Evolutionary conservation across 176 grass and related monocot species (phyloP).

Genomic region (Bothriochloa decipiens): DNA sequence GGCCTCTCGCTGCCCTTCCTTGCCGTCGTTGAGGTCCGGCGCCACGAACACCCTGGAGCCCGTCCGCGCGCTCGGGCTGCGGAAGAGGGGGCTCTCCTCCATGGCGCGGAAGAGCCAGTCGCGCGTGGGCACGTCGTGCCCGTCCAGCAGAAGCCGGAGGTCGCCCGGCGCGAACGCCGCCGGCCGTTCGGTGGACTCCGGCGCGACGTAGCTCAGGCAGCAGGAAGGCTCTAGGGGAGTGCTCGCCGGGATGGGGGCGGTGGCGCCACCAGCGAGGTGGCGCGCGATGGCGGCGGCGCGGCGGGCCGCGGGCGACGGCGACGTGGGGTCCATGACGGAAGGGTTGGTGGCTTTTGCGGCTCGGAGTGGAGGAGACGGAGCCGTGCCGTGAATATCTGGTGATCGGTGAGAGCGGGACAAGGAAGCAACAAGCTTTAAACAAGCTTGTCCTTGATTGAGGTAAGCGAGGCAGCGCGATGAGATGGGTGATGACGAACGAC

Average conservation of each 20-base stretch:
- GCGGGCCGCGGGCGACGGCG: constrained; percentile 3
- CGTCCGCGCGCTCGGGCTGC: constrained; percentile 38
- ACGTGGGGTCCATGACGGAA: constrained; percentile 31
- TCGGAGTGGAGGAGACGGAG: not conserved
- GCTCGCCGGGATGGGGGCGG: not conserved
- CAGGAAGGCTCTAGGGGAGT: constrained; percentile 21
- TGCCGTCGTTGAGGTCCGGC: constrained; percentile 67
- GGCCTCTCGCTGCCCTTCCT: constrained; percentile 68
- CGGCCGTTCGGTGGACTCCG: constrained; percentile 54
- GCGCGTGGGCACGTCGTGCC: constrained; percentile 60
- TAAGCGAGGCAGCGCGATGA: not conserved
- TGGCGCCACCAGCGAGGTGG: constrained; percentile 43
- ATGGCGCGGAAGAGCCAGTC: constrained; percentile 72
- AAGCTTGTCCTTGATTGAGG: not conserved
- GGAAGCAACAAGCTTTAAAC: too few species aligned
- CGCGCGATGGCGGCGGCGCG: constrained; percentile 44
- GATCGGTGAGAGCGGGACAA: not conserved
- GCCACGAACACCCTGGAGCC: constrained; percentile 53
- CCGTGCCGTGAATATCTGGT: not conserved
- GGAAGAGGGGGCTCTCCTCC: constrained; percentile 78
- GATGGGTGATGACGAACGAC: too few species aligned
- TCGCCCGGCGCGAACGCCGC: constrained; percentile 45
- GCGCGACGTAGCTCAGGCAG: constrained; percentile 61
- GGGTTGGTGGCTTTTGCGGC: not conserved
- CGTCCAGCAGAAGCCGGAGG: constrained; percentile 62